A percentile compares a stretch with the other conserved stretches of the same genome.
Evolutionary conservation across 2,329 filamentous ascomycete species (phyloP).

Genomic region (Pseudomassariella vexata): DNA sequence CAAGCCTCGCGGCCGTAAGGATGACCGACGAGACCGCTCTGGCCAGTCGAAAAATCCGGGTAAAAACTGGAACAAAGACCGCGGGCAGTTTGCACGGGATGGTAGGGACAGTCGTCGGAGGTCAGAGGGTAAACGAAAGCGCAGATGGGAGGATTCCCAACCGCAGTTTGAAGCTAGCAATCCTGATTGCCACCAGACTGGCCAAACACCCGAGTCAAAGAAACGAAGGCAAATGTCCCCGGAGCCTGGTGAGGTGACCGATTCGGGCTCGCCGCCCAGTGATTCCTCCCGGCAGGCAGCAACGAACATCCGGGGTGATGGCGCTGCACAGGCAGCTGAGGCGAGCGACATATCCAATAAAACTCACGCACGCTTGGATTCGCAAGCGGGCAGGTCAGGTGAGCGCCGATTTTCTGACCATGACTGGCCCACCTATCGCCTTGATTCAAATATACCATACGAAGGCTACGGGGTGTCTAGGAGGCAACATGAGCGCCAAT

Average conservation of each 20-base stretch:
- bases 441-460: too few relatives aligned
- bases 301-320: too few relatives aligned
- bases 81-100: neutral
- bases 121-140: conserved; percentile 3
- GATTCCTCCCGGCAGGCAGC: neutral
- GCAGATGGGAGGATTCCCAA: conserved; percentile 5
- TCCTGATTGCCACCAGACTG: neutral
- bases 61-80: conserved; percentile 3
- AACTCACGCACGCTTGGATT: too few relatives aligned
- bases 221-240: conserved; percentile 6
- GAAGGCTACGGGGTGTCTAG: neutral
- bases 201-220: neutral
- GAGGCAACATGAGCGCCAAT: too few relatives aligned
- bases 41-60: neutral
- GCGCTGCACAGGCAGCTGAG: too few relatives aligned
- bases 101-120: conserved; percentile 1
- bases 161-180: neutral
- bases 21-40: conserved; percentile 5
- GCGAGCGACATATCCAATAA: too few relatives aligned
- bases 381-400: too few relatives aligned
- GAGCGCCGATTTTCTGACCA: too few relatives aligned
- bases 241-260: conserved; percentile 9
- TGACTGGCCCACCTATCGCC: too few relatives aligned
- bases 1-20: conserved; percentile 9
- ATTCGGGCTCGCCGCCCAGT: conserved; percentile 1